Evolutionary conservation across 768 basidiomycete species (phyloP).

Genomic region (Boletus subparvulus): DNA sequence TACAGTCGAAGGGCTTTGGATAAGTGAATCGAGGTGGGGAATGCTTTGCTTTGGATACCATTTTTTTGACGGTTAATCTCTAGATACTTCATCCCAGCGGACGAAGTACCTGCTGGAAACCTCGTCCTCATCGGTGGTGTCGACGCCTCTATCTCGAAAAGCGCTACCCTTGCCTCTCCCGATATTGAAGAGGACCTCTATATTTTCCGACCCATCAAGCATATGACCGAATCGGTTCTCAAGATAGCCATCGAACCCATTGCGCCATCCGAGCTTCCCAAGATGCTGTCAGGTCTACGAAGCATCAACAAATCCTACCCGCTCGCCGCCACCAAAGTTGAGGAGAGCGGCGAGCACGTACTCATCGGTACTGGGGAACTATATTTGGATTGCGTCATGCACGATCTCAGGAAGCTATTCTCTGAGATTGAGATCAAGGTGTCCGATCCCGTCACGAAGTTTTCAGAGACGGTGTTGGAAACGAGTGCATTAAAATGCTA

Average conservation of each 20-base stretch:
- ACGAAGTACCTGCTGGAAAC: conserved; percentile 89
- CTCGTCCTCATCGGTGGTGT: conserved; percentile 91
- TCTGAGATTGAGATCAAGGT: conserved; percentile 99
- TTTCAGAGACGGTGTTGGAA: conserved; percentile 97
- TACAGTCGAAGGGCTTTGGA: conserved; percentile 84
- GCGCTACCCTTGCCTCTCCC: conserved; percentile 78
- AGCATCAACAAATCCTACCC: conserved; percentile 99
- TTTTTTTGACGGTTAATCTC: conserved; percentile 1
- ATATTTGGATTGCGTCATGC: conserved; percentile 95
- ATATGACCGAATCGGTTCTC: conserved; percentile 94
- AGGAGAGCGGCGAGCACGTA: conserved; percentile 98
- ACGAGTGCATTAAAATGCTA: conserved; percentile 98
- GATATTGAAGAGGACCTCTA: conserved; percentile 83
- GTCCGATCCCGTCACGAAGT: conserved; percentile 97
- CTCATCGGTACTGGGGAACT: conserved; percentile 96
- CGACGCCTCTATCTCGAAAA: conserved; percentile 92
- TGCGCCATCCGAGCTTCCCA: conserved; percentile 94
- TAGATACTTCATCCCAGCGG: conserved; percentile 88
- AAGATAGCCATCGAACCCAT: conserved; percentile 99
- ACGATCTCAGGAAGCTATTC: conserved; percentile 88
- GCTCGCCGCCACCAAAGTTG: conserved; percentile 90
- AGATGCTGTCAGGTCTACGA: conserved; percentile 96
- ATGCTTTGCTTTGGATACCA: background rate
- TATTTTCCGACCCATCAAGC: conserved; percentile 95
- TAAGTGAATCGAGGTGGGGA: conserved; percentile 82